A percentile compares a stretch with the other conserved stretches of the same genome.
phyloP scores from a whole-genome alignment of 371 early-diverging fungal genomes.

The Coemansia sp. region DNA sequence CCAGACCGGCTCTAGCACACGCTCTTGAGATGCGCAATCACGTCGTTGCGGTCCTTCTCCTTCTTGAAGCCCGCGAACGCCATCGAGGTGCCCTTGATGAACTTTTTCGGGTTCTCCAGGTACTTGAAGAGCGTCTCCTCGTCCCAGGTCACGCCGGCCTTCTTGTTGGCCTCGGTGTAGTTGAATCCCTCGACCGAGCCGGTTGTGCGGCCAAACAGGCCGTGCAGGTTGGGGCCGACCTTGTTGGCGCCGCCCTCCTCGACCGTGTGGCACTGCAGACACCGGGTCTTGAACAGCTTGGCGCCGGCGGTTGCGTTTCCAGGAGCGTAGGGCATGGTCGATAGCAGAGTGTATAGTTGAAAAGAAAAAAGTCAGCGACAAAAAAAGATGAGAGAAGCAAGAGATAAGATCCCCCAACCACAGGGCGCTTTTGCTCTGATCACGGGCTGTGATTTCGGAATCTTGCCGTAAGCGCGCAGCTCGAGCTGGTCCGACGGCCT shows the following conservation, averaged over 20 bases:
- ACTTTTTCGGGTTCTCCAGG: conserved; percentile 98
- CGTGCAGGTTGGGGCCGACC: conserved; percentile 96
- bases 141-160: conserved; percentile 82
- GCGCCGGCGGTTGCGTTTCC: conserved; percentile 71
- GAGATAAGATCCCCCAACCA: too few relatives aligned
- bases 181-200: conserved; percentile 85
- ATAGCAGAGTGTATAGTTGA: background rate
- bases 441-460: too few relatives aligned
- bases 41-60: conserved; percentile 55
- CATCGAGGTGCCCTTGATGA: conserved; percentile 97
- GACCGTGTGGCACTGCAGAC: conserved; percentile 97
- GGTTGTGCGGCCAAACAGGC: conserved; percentile 87
- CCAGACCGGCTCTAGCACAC: conserved; percentile 23
- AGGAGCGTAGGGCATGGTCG: conserved; percentile 35
- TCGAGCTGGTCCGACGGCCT: too few relatives aligned
- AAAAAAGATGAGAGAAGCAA: too few relatives aligned
- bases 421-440: too few relatives aligned
- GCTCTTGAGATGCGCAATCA: conserved; percentile 90
- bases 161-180: conserved; percentile 94
- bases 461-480: too few relatives aligned
- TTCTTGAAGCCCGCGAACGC: conserved; percentile 68
- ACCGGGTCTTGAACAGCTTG: conserved; percentile 99
- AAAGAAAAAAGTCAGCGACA: background rate
- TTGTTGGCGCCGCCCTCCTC: conserved; percentile 82
- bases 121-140: conserved; percentile 86